Conservation (phyloP, 108 stramenopile genomes). For the Aurantiochytrium sp. region DNA sequence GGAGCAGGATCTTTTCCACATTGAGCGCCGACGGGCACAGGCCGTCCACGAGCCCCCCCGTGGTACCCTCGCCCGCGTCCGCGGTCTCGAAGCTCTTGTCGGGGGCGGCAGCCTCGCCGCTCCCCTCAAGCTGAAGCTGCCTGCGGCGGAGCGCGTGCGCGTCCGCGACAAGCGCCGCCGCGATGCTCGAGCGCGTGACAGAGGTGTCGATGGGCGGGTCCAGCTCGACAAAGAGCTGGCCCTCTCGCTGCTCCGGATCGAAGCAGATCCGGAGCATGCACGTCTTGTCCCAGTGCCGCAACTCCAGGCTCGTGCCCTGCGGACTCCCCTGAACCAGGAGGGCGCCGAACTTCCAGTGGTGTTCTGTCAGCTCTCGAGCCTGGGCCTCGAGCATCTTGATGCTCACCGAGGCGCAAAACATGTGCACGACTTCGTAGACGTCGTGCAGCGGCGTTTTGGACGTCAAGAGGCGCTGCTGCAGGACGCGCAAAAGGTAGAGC, state of each 20-base stretch:
- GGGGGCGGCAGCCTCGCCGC: too few relatives aligned
- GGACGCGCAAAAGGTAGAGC: background rate
- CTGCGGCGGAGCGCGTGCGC: background rate
- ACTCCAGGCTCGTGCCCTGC: background rate
- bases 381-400: constrained; percentile 24
- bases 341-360: background rate
- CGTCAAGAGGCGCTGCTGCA: background rate
- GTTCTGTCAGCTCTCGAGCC: constrained; percentile 21
- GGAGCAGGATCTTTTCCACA: background rate
- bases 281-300: background rate
- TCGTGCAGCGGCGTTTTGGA: background rate
- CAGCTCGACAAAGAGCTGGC: constrained; percentile 16
- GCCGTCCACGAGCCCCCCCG: background rate
- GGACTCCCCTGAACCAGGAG: background rate
- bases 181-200: background rate
- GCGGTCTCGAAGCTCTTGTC: too few relatives aligned
- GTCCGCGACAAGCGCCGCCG: background rate
- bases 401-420: background rate
- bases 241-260: background rate
- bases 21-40: constrained; percentile 16
- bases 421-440: background rate
- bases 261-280: background rate
- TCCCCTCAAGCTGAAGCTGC: background rate
- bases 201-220: constrained; percentile 21
- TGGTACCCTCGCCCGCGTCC: too few relatives aligned